Evolutionary conservation across 2,329 filamentous ascomycete genomes (phyloP), one percentile per base, ranked within the genome.

Genomic region (Alternaria postmessia): DNA sequence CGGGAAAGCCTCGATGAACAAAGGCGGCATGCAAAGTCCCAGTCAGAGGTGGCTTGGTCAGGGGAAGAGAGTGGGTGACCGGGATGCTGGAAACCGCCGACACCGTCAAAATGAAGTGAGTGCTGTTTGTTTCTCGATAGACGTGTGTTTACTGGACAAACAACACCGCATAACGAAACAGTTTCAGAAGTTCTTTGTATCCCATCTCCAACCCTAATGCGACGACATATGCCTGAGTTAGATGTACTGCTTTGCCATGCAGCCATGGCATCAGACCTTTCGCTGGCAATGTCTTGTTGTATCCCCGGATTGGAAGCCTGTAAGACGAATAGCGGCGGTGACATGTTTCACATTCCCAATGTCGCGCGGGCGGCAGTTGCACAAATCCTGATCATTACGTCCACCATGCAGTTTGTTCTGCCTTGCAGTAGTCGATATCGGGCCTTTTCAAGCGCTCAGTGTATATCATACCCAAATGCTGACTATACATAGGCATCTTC

Each of bases 21-120:
- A 53, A 47, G 68, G 63, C 12, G 65, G 59, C 56, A 68, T 60
- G 51, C 60, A 51, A 48, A 66, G 66, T 42, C 70, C 63, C 7
- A 70, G 44, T 24, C 54, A 56, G 30, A 20, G 43, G 28, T 46
- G 28, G 44, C 43, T 69, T 41, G 67, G 67, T 22, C 53, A 70
- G 39, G 72, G 75, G 57, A 64, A 62, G 18, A 65, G 63, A 46
- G 47, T 53, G 12, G 57, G 64, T 56, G 63, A 52, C 34, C 66
- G 48, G 20, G 62, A 44, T 28, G 28, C 12, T 12, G 63, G 59
- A 24, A 57, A 66, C 54, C 59, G 54, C 14, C 51, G 62, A 55
- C 64, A 51, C 34, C 64, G 52, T 54, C 66, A 62, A 63, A 62
- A 69, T 62, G 72, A 72, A 62, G 75, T 77, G 62, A 75, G 75